A percentile compares a stretch with the other conserved stretches of the same genome.
phyloP scores from a whole-genome alignment of 2,329 filamentous ascomycete species.

The Colletotrichum tabaci region DNA sequence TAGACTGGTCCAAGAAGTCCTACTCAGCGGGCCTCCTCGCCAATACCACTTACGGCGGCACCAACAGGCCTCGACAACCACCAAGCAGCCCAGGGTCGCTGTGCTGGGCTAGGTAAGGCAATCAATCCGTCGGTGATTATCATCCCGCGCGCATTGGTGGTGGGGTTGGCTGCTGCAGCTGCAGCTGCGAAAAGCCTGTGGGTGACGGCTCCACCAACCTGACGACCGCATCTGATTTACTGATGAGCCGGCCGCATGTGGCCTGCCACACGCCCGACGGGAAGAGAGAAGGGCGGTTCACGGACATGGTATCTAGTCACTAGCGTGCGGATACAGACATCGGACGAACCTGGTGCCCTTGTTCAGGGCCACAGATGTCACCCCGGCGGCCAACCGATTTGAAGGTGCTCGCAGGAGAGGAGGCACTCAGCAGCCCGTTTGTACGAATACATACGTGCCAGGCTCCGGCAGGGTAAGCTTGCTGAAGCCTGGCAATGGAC shows the following conservation, averaged over 20 bases:
- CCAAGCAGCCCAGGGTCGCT: slow-evolving; percentile 1
- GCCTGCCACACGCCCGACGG: slow-evolving; percentile 20
- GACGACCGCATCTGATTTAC: slow-evolving; percentile 39
- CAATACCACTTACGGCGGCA: not conserved
- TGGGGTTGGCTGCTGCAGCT: slow-evolving; percentile 23
- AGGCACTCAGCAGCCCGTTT: not conserved
- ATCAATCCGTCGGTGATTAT: slow-evolving; percentile 35
- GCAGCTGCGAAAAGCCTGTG: slow-evolving; percentile 29
- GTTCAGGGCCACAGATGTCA: slow-evolving; percentile 20
- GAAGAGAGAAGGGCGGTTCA: slow-evolving; percentile 10
- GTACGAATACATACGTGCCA: not conserved
- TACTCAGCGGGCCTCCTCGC: not conserved
- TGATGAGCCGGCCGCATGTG: slow-evolving; percentile 24
- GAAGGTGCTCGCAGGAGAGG: slow-evolving; percentile 6
- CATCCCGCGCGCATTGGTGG: slow-evolving; percentile 40
- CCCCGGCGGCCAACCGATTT: slow-evolving; percentile 16
- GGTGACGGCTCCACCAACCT: slow-evolving; percentile 39
- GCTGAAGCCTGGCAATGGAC: not conserved
- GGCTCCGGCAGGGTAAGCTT: slow-evolving; percentile 7
- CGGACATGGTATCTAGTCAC: not conserved
- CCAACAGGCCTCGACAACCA: slow-evolving; percentile 11
- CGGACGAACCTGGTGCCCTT: slow-evolving; percentile 36
- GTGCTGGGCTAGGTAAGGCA: not conserved
- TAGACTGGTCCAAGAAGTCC: slow-evolving; percentile 16
- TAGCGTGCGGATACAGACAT: slow-evolving; percentile 25